These are phyloP conservation scores for Trypanosoma melophagium DNA, from an alignment of 208 protist genomes.

Conservation along the genomic window DNA sequence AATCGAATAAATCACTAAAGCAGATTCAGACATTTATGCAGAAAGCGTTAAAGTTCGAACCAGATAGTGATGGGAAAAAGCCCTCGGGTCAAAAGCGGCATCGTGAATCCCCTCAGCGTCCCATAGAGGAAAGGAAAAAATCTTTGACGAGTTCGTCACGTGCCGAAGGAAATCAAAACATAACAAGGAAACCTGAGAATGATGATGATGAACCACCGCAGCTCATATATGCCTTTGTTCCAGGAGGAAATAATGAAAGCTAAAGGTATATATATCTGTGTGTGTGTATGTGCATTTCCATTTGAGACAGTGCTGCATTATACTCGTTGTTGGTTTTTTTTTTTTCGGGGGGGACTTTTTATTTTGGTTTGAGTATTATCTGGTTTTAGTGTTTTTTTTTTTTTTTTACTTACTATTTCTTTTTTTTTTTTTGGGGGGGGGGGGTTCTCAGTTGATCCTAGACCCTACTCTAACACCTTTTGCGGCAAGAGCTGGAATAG, in stretches of 20 bases:
- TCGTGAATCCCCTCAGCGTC: slow-evolving; percentile 1
- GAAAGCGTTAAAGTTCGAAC: slow-evolving; percentile 15
- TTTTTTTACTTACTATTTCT: slow-evolving; percentile 13
- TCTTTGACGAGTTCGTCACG: slow-evolving; percentile 13
- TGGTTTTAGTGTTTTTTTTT: slow-evolving; percentile 10
- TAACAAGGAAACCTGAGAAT: neutral
- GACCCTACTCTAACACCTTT: neutral
- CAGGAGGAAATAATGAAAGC: slow-evolving; percentile 68
- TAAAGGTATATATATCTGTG: slow-evolving; percentile 25
- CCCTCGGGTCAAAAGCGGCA: neutral
- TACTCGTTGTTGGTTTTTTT: slow-evolving; percentile 5
- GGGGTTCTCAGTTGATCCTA: neutral
- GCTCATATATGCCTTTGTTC: slow-evolving; percentile 52
- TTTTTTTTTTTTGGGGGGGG: slow-evolving; percentile 10
- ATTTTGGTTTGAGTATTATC: slow-evolving; percentile 10
- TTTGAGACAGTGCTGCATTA: neutral
- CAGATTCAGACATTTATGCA: slow-evolving; percentile 20
- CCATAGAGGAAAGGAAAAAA: slow-evolving; percentile 2
- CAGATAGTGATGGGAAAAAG: slow-evolving; percentile 15
- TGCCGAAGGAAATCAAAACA: neutral
- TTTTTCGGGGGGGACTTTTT: slow-evolving; percentile 16
- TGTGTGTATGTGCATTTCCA: neutral
- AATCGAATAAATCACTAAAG: slow-evolving; percentile 1
- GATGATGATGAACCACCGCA: slow-evolving; percentile 39
- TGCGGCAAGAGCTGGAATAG: neutral